Evolutionary conservation across 306 rosid species (phyloP).

Genomic region (Potentilla sterilis): DNA sequence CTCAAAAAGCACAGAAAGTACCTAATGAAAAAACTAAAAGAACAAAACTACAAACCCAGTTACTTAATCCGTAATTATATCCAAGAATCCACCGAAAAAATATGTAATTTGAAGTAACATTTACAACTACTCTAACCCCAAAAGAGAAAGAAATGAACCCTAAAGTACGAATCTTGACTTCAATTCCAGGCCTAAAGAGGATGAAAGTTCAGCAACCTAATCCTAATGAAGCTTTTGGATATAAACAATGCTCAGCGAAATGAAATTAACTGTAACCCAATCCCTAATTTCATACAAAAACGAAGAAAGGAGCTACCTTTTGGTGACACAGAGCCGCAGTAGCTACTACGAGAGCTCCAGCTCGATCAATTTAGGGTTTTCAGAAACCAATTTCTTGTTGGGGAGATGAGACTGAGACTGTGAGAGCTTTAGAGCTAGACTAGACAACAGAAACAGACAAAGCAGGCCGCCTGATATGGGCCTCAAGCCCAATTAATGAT

Average conservation of each 20-base stretch:
- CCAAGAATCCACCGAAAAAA: not conserved
- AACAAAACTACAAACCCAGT: not conserved
- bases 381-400: not conserved
- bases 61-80: not conserved
- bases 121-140: not conserved
- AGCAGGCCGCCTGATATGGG: not conserved
- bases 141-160: not conserved
- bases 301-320: constrained; percentile 3
- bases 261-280: not conserved
- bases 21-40: not conserved
- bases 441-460: not conserved
- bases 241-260: not conserved
- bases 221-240: not conserved
- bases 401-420: not conserved
- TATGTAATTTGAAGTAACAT: not conserved
- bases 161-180: not conserved
- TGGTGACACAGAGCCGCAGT: not conserved
- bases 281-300: not conserved
- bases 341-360: not conserved
- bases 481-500: not conserved
- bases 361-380: constrained; percentile 15
- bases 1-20: not conserved
- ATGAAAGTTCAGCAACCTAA: not conserved
- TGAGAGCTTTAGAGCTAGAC: not conserved
- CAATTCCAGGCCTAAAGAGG: not conserved